Conservation (phyloP, 176 grass and related monocot species). For the Eremochloa ophiuroides region DNA sequence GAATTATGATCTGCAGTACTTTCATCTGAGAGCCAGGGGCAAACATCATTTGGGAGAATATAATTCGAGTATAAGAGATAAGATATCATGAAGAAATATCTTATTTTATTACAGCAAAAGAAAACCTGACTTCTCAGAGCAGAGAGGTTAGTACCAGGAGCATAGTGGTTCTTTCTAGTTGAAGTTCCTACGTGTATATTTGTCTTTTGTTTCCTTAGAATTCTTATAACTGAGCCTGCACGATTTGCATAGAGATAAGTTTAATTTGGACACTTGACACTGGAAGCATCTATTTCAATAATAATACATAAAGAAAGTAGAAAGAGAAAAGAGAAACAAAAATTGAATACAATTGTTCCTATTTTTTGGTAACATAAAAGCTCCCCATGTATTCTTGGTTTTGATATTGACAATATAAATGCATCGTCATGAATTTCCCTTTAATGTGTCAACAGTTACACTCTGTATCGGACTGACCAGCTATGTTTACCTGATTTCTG, state of each 20-base stretch:
- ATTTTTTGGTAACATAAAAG: not conserved
- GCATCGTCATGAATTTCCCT: not conserved
- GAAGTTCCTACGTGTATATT: not conserved
- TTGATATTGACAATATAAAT: not conserved
- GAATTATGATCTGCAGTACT: conserved; percentile 2
- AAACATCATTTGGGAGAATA: not conserved
- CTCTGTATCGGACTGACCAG: not conserved
- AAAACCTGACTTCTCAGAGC: not conserved
- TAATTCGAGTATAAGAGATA: not conserved
- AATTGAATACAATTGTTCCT: not conserved
- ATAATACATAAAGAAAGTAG: too few relatives aligned
- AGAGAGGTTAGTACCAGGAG: not conserved
- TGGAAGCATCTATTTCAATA: not conserved
- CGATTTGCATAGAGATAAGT: not conserved
- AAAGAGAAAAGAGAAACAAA: not conserved
- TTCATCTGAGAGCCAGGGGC: not conserved
- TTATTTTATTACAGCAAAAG: not conserved
- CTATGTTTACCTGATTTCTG: not conserved
- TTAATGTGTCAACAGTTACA: not conserved
- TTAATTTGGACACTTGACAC: not conserved
- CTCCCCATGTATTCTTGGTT: not conserved
- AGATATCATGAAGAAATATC: not conserved
- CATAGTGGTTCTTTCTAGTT: not conserved
- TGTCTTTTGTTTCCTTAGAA: not conserved
- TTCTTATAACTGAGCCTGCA: not conserved